Evolutionary conservation across 805 yeast genomes (phyloP), one percentile per base, ranked within the genome.

Genomic region (Sungouiozyma ichnusensis): DNA sequence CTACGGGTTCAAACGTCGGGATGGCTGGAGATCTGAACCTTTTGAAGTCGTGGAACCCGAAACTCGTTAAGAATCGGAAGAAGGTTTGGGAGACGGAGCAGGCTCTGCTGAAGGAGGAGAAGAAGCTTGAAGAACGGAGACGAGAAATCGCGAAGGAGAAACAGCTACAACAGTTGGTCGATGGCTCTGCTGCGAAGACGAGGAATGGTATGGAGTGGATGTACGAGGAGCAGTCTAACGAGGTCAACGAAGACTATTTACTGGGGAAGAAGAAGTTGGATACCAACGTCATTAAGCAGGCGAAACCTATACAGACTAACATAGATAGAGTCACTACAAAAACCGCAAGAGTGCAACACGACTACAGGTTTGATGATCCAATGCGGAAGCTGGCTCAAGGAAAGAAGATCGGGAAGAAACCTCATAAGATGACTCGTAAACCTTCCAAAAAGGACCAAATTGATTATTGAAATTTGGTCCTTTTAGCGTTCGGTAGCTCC

Each of bases 41-140:
- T 43, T 83, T 90, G 65, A 90, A 90, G 60, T 90, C 97, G 47
- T 90, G 97, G 98, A 86, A 90, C 61, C 97, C 98, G 2, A 88
- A 82, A 37, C 69, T 85, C 39, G 67, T 84, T 57, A 84, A 81
- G 58, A 90, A 90, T 68, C 86, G 81, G 63, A 80, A 79, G 49
- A 83, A 80, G 54, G 88, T 90, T 31, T 82, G 94, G 90, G 71
- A 77, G 49, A 71, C 68, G 41, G 97, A 92, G 55, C 87, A 85
- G 55, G 80, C 80, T 34, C 78, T 82, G 7, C 64, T 85, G 5
- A 73, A 73, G n/a, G 94, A 85, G 53, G 73, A 79, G 38, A 73
- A 74, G 49, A 73, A 74, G 53, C 76, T 80, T 29, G 71, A 76
- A 45, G 79, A 79, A 51, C 64, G 81, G 24, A 76, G 77, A 46